These are phyloP conservation scores for Trichoderma polysporum DNA, from an alignment of 2,329 filamentous ascomycete species.

Conservation along the genomic window DNA sequence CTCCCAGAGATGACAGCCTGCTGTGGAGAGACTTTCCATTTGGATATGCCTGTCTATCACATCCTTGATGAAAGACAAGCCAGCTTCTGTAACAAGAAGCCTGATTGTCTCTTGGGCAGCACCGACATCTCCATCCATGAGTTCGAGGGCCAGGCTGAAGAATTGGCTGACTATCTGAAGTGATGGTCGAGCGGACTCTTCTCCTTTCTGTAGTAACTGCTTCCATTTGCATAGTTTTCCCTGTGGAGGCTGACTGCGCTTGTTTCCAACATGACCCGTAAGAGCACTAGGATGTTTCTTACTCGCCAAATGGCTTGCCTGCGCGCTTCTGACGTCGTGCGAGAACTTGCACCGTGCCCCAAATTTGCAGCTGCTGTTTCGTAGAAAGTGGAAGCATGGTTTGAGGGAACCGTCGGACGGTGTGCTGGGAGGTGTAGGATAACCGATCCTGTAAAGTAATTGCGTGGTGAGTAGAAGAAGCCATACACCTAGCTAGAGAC, in stretches of 20 bases:
- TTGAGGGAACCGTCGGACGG: background rate
- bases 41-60: conserved; percentile 29
- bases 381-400: conserved; percentile 5
- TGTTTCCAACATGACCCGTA: background rate
- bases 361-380: conserved; percentile 21
- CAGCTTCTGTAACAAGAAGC: conserved; percentile 30
- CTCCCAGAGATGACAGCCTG: conserved; percentile 27
- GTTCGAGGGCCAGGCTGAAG: conserved; percentile 25
- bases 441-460: background rate
- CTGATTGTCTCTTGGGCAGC: conserved; percentile 26
- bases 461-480: background rate
- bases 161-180: conserved; percentile 17
- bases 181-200: background rate
- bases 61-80: conserved; percentile 31
- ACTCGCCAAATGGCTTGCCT: background rate
- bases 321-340: background rate
- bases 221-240: conserved; percentile 27
- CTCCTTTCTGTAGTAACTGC: conserved; percentile 13
- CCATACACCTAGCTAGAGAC: background rate
- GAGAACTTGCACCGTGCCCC: conserved; percentile 21
- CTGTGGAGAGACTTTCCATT: background rate
- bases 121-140: conserved; percentile 27
- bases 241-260: background rate
- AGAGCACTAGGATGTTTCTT: background rate
- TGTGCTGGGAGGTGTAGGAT: background rate